Evolutionary conservation across 352 stramenopile species (phyloP).

Genomic region (Phytophthora pluvialis): DNA sequence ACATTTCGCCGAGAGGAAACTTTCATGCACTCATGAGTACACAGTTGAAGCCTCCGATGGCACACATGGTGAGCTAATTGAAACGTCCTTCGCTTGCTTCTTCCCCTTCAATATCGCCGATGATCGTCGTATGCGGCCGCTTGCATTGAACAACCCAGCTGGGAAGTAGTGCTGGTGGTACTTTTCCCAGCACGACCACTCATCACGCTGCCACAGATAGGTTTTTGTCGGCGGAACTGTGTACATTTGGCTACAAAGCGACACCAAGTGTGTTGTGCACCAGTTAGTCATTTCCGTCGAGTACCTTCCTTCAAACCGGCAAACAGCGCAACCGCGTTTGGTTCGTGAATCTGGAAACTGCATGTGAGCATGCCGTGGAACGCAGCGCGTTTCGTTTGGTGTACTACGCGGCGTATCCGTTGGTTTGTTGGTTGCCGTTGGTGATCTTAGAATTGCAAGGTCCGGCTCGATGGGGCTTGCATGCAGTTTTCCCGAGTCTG

Average conservation of each 20-base stretch:
- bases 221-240: neutral
- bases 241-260: neutral
- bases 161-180: neutral
- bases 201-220: neutral
- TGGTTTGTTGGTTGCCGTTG: neutral
- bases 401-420: neutral
- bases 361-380: neutral
- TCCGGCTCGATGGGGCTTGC: neutral
- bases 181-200: neutral
- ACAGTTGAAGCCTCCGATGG: neutral
- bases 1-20: too few relatives aligned
- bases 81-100: neutral
- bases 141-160: neutral
- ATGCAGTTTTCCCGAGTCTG: neutral
- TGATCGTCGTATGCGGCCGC: neutral
- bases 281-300: slow-evolving; percentile 5
- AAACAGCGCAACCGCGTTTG: neutral
- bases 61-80: neutral
- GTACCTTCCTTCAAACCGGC: neutral
- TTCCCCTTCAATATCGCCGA: neutral
- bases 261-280: neutral
- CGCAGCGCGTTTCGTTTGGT: neutral
- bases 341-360: neutral
- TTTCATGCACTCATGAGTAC: neutral
- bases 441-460: neutral